Conservation (phyloP, 495 filamentous ascomycete genomes). For the Penicillium macrosclerotiorum region DNA sequence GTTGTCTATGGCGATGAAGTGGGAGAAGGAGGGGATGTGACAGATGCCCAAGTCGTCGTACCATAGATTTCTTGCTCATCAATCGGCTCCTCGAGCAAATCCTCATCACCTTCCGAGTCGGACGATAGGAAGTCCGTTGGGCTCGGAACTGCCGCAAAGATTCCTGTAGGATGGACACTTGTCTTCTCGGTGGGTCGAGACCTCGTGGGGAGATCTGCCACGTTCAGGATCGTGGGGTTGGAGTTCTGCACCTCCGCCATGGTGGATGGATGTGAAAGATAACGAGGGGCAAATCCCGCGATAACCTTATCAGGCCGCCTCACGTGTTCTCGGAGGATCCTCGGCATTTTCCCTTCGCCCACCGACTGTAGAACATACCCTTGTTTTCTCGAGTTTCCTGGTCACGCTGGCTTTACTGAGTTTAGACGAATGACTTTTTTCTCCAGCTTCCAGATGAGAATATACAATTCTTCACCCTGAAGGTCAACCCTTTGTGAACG, state of each 20-base stretch:
- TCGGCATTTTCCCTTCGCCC: background rate
- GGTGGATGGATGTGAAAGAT: constrained; percentile 2
- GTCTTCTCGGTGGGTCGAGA: constrained; percentile 48
- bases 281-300: constrained; percentile 8
- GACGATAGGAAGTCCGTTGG: constrained; percentile 35
- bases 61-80: constrained; percentile 97
- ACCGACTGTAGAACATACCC: background rate
- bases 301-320: constrained; percentile 6
- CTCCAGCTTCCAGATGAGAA: too few species aligned
- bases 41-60: constrained; percentile 35
- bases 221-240: constrained; percentile 90
- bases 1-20: background rate
- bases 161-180: constrained; percentile 37
- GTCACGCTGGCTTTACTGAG: too few species aligned
- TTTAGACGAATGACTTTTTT: background rate
- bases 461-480: too few species aligned
- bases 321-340: constrained; percentile 11
- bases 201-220: constrained; percentile 85
- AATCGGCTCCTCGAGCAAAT: constrained; percentile 71
- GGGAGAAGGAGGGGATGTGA: background rate
- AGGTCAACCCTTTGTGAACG: too few species aligned
- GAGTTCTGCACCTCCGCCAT: constrained; percentile 71
- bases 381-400: too few species aligned
- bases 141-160: constrained; percentile 36
- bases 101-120: constrained; percentile 55